Evolutionary conservation across 2,329 filamentous ascomycete species (phyloP).

Genomic region (Fusarium neocosmosporiellum): DNA sequence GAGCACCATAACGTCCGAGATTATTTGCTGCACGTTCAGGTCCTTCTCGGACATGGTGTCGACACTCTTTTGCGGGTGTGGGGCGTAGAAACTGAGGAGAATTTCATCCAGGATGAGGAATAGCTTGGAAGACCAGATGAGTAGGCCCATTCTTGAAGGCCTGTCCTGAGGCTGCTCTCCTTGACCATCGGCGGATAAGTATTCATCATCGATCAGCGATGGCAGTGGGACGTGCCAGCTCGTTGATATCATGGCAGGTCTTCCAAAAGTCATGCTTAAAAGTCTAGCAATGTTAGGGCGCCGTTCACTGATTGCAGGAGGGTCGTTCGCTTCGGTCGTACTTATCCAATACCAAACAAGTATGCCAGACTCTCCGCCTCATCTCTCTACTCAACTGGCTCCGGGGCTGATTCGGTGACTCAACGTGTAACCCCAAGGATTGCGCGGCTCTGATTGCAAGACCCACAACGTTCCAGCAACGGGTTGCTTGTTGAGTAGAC

Average conservation of each 20-base stretch:
- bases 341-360: slow-evolving; percentile 14
- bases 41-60: not conserved
- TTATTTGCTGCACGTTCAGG: not conserved
- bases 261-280: slow-evolving; percentile 18
- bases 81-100: not conserved
- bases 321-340: not conserved
- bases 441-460: slow-evolving; percentile 15
- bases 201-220: slow-evolving; percentile 16
- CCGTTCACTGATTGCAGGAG: not conserved
- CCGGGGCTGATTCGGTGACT: not conserved
- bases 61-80: not conserved
- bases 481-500: slow-evolving; percentile 5
- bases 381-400: slow-evolving; percentile 17
- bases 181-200: not conserved
- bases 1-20: not conserved
- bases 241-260: slow-evolving; percentile 16
- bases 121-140: not conserved
- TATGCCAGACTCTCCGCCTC: slow-evolving; percentile 18
- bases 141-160: slow-evolving; percentile 2
- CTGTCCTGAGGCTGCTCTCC: not conserved
- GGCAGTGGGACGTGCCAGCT: slow-evolving; percentile 3
- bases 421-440: slow-evolving; percentile 8
- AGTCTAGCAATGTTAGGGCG: not conserved
- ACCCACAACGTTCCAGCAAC: slow-evolving; percentile 18
- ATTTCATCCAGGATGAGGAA: slow-evolving; percentile 15